Evolutionary conservation across 225 moss, liverwort and hornwort genomes (phyloP).

Genomic region (Bryum argenteum): DNA sequence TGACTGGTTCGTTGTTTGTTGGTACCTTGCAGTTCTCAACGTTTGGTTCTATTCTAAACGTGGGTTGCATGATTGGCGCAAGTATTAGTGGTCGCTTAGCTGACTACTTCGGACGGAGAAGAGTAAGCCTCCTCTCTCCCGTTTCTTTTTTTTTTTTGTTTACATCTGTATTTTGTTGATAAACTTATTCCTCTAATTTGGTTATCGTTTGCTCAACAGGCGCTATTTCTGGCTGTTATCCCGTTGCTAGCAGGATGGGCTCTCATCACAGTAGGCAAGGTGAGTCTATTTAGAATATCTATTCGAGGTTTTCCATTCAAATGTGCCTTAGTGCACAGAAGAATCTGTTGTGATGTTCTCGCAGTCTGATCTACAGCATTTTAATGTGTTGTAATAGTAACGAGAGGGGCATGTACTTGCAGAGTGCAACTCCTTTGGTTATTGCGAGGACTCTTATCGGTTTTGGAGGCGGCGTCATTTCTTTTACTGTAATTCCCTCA

Average conservation of each 20-base stretch:
- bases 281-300: slow-evolving; percentile 23
- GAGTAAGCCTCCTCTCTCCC: slow-evolving; percentile 45
- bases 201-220: slow-evolving; percentile 49
- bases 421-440: slow-evolving; percentile 63
- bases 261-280: slow-evolving; percentile 64
- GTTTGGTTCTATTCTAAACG: slow-evolving; percentile 76
- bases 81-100: slow-evolving; percentile 65
- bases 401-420: slow-evolving; percentile 29
- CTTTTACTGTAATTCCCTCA: slow-evolving; percentile 64
- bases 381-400: slow-evolving; percentile 2
- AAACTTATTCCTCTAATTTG: slow-evolving; percentile 1
- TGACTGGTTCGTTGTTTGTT: not conserved
- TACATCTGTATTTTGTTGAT: too few relatives aligned
- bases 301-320: not conserved
- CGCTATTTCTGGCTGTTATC: slow-evolving; percentile 52
- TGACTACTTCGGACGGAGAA: slow-evolving; percentile 69
- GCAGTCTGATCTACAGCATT: slow-evolving; percentile 1
- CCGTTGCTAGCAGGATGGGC: slow-evolving; percentile 63
- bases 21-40: slow-evolving; percentile 68
- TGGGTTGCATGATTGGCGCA: slow-evolving; percentile 83
- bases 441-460: slow-evolving; percentile 69
- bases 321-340: not conserved
- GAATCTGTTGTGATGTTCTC: slow-evolving; percentile 1
- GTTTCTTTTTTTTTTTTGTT: too few relatives aligned
- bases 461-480: slow-evolving; percentile 72